A percentile compares a stretch with the other conserved stretches of the same genome.
These are phyloP conservation scores for Lactarius trivialis DNA, from an alignment of 768 basidiomycete genomes.

Conservation along the genomic window DNA sequence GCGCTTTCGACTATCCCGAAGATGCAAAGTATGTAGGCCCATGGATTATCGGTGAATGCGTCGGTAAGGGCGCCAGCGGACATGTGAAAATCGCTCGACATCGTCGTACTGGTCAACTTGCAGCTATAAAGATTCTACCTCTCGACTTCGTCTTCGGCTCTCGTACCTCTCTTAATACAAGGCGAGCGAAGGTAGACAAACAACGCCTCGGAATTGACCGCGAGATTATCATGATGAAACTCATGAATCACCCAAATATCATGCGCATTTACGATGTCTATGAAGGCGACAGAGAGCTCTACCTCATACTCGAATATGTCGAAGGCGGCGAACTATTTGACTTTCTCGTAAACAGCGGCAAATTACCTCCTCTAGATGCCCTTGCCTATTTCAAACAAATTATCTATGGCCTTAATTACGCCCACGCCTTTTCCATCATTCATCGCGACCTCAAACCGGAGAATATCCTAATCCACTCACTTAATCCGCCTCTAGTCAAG, in stretches of 20 bases:
- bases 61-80: constrained; percentile 91
- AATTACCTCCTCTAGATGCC: constrained; percentile 74
- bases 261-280: constrained; percentile 94
- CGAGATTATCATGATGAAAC: constrained; percentile 98
- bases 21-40: constrained; percentile 86
- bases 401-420: constrained; percentile 91
- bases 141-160: constrained; percentile 71
- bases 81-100: constrained; percentile 93
- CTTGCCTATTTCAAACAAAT: constrained; percentile 93
- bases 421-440: constrained; percentile 95
- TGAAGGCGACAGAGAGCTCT: constrained; percentile 86
- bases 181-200: constrained; percentile 70
- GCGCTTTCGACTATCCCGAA: constrained; percentile 73
- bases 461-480: constrained; percentile 86
- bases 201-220: constrained; percentile 82
- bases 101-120: constrained; percentile 77
- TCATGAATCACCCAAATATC: constrained; percentile 97
- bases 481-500: constrained; percentile 80
- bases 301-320: constrained; percentile 90
- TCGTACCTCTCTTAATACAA: constrained; percentile 57
- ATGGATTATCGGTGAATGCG: constrained; percentile 89
- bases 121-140: constrained; percentile 94
- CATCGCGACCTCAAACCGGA: constrained; percentile 98
- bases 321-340: constrained; percentile 97
- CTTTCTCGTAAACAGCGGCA: constrained; percentile 85